Percentiles rank a stretch among this genome's conserved stretches.
Evolutionary conservation across 2,329 filamentous ascomycete species (phyloP).

Genomic region (Ploettnerulaceae sp.): DNA sequence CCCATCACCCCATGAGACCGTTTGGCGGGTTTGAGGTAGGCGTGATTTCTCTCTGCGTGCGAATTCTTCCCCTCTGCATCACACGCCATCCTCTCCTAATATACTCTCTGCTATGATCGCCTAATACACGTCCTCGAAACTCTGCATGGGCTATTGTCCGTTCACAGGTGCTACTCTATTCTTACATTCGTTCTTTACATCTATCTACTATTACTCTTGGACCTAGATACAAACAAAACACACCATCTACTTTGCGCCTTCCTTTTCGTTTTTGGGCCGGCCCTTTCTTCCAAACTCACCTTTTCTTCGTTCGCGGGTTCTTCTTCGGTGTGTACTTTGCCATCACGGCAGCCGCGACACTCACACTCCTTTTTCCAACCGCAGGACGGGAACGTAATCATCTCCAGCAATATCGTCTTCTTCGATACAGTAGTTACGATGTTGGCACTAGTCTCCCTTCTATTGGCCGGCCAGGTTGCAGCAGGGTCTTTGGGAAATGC

Average conservation of each 20-base stretch:
- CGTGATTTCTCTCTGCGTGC: conserved; percentile 17
- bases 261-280: conserved; percentile 26
- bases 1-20: conserved; percentile 17
- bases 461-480: conserved; percentile 29
- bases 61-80: conserved; percentile 13
- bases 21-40: conserved; percentile 16
- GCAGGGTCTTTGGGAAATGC: conserved; percentile 24
- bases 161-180: conserved; percentile 15
- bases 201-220: conserved; percentile 13
- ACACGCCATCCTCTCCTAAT: conserved; percentile 16
- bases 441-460: conserved; percentile 25
- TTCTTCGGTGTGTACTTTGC: conserved; percentile 17
- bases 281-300: conserved; percentile 24
- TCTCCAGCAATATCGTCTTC: conserved; percentile 1
- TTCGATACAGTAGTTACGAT: conserved; percentile 16
- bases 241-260: conserved; percentile 17
- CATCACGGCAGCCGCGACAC: conserved; percentile 17
- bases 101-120: too few species aligned
- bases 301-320: conserved; percentile 20
- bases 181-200: conserved; percentile 18
- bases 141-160: conserved; percentile 11
- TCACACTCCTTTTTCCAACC: conserved; percentile 22
- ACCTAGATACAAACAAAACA: conserved; percentile 24
- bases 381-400: conserved; percentile 25
- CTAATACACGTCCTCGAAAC: conserved; percentile 10